A percentile compares a stretch with the other conserved stretches of the same genome.
phyloP scores from a whole-genome alignment of 345 rosid species.

The Eucalyptus marginata region DNA sequence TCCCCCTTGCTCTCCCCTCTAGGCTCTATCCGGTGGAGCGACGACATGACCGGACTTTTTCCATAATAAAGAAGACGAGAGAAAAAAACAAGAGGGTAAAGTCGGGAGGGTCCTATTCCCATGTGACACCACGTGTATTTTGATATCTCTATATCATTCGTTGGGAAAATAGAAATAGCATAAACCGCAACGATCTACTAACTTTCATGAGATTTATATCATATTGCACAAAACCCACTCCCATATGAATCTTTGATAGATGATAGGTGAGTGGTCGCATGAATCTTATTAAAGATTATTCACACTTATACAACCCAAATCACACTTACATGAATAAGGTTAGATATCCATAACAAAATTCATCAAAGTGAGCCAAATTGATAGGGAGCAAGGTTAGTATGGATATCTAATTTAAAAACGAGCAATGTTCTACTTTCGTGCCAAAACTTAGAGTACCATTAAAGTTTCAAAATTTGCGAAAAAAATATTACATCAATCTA shows the following conservation, averaged over 20 bases:
- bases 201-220: background rate
- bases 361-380: background rate
- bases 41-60: background rate
- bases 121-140: background rate
- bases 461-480: no score
- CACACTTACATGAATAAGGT: no score
- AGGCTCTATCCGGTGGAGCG: background rate
- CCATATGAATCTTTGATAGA: background rate
- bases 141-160: background rate
- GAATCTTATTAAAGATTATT: background rate
- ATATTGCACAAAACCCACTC: background rate
- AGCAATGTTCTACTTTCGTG: no score
- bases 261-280: background rate
- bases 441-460: background rate
- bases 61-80: background rate
- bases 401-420: no score
- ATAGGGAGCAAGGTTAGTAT: fast-evolving
- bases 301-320: background rate
- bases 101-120: background rate
- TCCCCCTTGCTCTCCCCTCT: background rate
- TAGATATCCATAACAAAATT: no score
- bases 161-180: background rate
- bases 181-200: no score
- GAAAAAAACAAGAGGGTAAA: background rate
- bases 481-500: background rate